Evolutionary conservation across 768 basidiomycete species (phyloP), one percentile per base, ranked within the genome.

Genomic region (Suillus placidus): DNA sequence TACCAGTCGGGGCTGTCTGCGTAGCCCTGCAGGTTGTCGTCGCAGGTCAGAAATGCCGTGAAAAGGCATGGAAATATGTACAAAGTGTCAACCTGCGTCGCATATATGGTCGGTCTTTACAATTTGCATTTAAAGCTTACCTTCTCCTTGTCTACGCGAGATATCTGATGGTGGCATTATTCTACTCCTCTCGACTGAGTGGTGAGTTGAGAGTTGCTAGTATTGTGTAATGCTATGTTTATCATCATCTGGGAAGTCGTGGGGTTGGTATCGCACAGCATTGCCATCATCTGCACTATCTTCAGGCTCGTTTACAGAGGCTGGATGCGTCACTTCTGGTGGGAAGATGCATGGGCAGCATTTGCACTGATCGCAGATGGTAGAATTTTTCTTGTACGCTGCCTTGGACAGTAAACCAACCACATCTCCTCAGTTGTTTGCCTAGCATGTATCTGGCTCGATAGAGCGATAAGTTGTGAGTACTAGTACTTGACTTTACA

Each of bases 311-410:
- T 18, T 5, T 72, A 72, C 60, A 70, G 73, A 35, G 67, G 67
- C 66, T 60, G 67, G 45, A 72, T 62, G 58, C 38, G 61, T 5
- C 56, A 57, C 20, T 75, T 75, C 23, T 73, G 76, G 72, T 76
- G 75, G 76, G 75, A 78, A 47, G 76, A 76, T 40, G 65, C 54
- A 6, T 73, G 68, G 69, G 73, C 70, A 4, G 55, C 62, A n/a
- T 45, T 73, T 1, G 76, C 73, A 6, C 67, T 76, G 18, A 37
- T 16, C 12, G 52, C 49, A n/a, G 75, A 76, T 6, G 58, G 58
- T 60, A 60, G 5, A 12, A 20, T 20, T 60, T 60, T 20, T 1
- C 6, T 32, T 42, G 26, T 30, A 13, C 6, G 26, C 9, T 42
- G 6, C 18, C 18, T 30, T 60, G 18, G 10, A 40, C 57, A 20